Evolutionary conservation across 1,284 basidiomycete species (phyloP), one percentile per base, ranked within the genome.

Genomic region (Vanrija sp.): DNA sequence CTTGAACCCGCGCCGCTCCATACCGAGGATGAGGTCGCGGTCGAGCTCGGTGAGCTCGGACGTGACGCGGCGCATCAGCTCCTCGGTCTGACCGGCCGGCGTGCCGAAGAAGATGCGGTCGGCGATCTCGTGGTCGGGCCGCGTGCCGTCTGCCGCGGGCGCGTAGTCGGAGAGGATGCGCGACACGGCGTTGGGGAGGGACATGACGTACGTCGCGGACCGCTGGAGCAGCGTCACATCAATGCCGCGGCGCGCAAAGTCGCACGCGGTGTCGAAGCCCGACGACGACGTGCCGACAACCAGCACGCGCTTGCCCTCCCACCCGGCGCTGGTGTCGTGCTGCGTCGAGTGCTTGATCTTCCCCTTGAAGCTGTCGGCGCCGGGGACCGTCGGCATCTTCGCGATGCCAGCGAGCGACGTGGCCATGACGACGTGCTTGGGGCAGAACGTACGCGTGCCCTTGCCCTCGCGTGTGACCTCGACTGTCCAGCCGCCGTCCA

Each of bases 211-310:
- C 3, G 83, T 86, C 3, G 82, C 78, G 29, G 78, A 79, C 39
- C 86, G 78, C 68, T 87, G 86, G 57, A 81, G 81, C 69, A 86
- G 80, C 3, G 84, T 85, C 2, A 85, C 80, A 73, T 81, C 80
- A 18, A 81, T 72, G 28, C 77, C 80, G 52, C 79, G 71, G 6
- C 79, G 72, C n/a, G 72, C 75, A 51, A 77, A 79, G 57, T 82
- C 81, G 43, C 73, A 69, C 8, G 78, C 74, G 25, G 82, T 78
- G 58, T 71, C 62, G 51, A 71, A 65, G 43, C 80, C 83, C n/a
- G 83, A 85, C 18, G 82, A 85, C 40, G 83, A 82, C 16, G 83
- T 78, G 0, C 85, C 85, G 14, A 86, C 74, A 3, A 86, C 80
- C 6, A 81, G 79, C 3, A 83, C 83, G 60, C 81, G 83, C 74